Base-by-base conservation (phyloP, 257 asterid species). In the Forsythia viridissima region DNA sequence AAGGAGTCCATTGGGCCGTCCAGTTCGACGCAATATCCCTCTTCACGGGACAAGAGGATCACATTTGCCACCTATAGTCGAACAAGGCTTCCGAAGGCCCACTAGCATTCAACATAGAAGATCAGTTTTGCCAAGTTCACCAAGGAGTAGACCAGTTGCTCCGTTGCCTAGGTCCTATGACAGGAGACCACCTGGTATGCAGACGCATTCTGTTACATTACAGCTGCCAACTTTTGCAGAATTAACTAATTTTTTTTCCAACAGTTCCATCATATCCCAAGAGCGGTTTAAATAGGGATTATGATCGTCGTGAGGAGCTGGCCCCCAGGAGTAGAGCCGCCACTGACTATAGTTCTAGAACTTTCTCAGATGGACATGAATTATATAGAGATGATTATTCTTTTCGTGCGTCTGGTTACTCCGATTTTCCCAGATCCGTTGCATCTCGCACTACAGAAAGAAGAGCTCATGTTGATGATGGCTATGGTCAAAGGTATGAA, bases 131-230 rank as follows among this genome's bases (percentile, higher is more conserved):
- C 84, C 88, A 77, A 76, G 80, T 71, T 96, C 97, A 41, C 87
- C 94, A 8, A 90, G 97, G 86, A 78, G 91, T 73, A 85, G 97
- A 75, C 97, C 94, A 37, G 84, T 71, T 71, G 88, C 96, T 76
- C 96, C 97, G 75, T 74, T 82, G 39, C 87, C 91, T 3, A 91
- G 99, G 89, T 83, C 99, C 77, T 92, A 93, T 83, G 98, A 93
- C 75, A 87, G 98, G 85, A 92, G 97, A 74, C 94, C 97, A 68
- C 94, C 96, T 80, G 98, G 99, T 93, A 88, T 84, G 80, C 59
- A 59, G 34, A 30, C 34, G 2, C 34, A 1, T 77, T 73, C 67
- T 46, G 61, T 12, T 71, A 24, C 79, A 4, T 61, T 39, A 30
- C n/a, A 55, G 40, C 61, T n/a, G 61, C 34, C 68, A 52, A 38